Conservation (phyloP, 208 protist species). For the Phytomonas sp. region DNA sequence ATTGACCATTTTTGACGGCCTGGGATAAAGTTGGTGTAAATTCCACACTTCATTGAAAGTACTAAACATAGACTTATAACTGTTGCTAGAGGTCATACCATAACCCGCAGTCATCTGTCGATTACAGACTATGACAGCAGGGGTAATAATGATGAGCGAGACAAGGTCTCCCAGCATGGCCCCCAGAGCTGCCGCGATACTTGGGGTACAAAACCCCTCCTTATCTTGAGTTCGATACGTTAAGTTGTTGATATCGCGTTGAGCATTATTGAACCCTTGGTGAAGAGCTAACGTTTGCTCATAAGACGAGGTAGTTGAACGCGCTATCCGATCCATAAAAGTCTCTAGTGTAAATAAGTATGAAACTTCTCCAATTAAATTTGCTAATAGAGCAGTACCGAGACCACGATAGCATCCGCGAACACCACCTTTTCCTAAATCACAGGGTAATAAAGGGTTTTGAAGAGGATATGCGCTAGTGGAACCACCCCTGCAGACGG, state of each 20-base stretch:
- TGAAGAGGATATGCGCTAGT: neutral
- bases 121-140: slow-evolving; percentile 61
- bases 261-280: neutral
- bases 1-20: neutral
- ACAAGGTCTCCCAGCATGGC: slow-evolving; percentile 69
- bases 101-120: slow-evolving; percentile 79
- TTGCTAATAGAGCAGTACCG: slow-evolving; percentile 54
- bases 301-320: neutral
- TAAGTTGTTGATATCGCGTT: neutral
- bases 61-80: slow-evolving; percentile 26
- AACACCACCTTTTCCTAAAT: slow-evolving; percentile 41
- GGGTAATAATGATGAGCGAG: slow-evolving; percentile 52
- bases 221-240: neutral
- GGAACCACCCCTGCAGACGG: neutral
- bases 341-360: slow-evolving; percentile 71
- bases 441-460: slow-evolving; percentile 6
- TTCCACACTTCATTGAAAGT: slow-evolving; percentile 46
- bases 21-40: slow-evolving; percentile 23
- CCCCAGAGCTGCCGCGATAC: slow-evolving; percentile 40
- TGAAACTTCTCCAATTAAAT: slow-evolving; percentile 63
- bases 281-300: neutral
- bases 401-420: slow-evolving; percentile 67
- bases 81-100: slow-evolving; percentile 48
- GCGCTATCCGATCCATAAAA: slow-evolving; percentile 47
- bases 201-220: slow-evolving; percentile 12